Percentiles rank a stretch among this genome's conserved stretches.
Evolutionary conservation across 768 basidiomycete species (phyloP).

Genomic region (Leccinum longicurvipes): DNA sequence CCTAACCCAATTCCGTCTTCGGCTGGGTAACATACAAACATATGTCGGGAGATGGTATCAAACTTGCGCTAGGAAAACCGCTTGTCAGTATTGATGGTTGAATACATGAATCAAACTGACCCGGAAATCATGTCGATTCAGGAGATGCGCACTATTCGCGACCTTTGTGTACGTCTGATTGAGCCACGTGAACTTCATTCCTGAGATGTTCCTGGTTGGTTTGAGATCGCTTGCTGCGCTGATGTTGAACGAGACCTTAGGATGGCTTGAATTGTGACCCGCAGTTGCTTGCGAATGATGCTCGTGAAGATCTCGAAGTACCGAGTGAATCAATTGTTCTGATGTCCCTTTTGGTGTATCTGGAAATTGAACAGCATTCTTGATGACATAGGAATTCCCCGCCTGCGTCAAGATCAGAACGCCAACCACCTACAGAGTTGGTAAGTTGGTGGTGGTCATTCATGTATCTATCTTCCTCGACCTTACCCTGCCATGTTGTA

Average conservation of each 20-base stretch:
- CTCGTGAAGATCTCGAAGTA: slow-evolving; percentile 40
- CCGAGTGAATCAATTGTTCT: slow-evolving; percentile 47
- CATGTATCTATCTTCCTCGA: neutral
- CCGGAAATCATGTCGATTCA: slow-evolving; percentile 44
- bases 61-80: slow-evolving; percentile 39
- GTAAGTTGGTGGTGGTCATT: neutral
- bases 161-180: slow-evolving; percentile 43
- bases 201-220: slow-evolving; percentile 42
- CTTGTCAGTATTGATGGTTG: neutral
- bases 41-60: slow-evolving; percentile 38
- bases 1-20: slow-evolving; percentile 46
- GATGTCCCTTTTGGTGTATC: slow-evolving; percentile 52
- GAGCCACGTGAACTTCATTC: slow-evolving; percentile 45
- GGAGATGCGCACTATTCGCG: slow-evolving; percentile 36
- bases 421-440: slow-evolving; percentile 36
- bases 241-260: slow-evolving; percentile 46
- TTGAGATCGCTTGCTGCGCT: slow-evolving; percentile 42
- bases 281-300: slow-evolving; percentile 19
- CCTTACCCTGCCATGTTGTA: slow-evolving; percentile 24
- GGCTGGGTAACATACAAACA: slow-evolving; percentile 50
- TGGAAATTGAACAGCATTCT: slow-evolving; percentile 55
- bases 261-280: slow-evolving; percentile 4
- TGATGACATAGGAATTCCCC: slow-evolving; percentile 48
- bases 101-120: slow-evolving; percentile 24
- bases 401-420: slow-evolving; percentile 51